Evolutionary conservation across 2,329 filamentous ascomycete genomes (phyloP).

Genomic region (Waltergamsia citrina): DNA sequence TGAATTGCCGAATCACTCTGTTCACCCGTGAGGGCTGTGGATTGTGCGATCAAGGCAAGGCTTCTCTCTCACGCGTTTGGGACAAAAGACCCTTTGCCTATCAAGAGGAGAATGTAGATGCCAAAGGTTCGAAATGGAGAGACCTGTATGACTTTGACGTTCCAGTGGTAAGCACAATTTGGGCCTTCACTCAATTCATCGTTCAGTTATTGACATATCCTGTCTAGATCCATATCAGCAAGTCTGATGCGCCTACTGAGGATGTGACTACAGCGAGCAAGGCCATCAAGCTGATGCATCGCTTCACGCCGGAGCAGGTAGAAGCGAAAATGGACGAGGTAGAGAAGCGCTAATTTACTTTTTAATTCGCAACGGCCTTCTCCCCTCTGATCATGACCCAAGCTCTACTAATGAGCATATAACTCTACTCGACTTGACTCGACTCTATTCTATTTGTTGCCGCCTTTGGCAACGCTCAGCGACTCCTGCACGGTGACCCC

Average conservation of each 20-base stretch:
- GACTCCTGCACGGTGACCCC: slow-evolving; percentile 32
- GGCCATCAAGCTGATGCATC: slow-evolving; percentile 68
- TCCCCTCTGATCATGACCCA: too few relatives aligned
- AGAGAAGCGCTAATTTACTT: slow-evolving; percentile 17
- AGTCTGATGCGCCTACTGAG: slow-evolving; percentile 37
- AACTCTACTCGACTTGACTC: too few relatives aligned
- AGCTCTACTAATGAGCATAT: too few relatives aligned
- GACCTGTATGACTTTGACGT: slow-evolving; percentile 74
- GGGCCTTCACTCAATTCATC: not conserved
- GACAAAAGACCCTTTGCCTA: slow-evolving; percentile 58
- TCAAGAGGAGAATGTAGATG: slow-evolving; percentile 60
- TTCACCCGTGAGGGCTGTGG: slow-evolving; percentile 67
- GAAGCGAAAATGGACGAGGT: slow-evolving; percentile 58
- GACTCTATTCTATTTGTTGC: too few relatives aligned
- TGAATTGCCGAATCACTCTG: slow-evolving; percentile 56
- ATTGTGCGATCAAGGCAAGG: slow-evolving; percentile 59
- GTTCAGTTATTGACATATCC: not conserved
- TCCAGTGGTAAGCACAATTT: slow-evolving; percentile 52
- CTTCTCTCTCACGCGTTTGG: slow-evolving; percentile 59
- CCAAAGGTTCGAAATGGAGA: slow-evolving; percentile 56
- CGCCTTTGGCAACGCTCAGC: slow-evolving; percentile 35
- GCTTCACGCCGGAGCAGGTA: slow-evolving; percentile 60
- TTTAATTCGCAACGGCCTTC: too few relatives aligned
- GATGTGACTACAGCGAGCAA: slow-evolving; percentile 43
- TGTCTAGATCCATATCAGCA: slow-evolving; percentile 52